phyloP scores from a whole-genome alignment of 2,329 filamentous ascomycete species.

The Dactylonectria macrodidyma region DNA sequence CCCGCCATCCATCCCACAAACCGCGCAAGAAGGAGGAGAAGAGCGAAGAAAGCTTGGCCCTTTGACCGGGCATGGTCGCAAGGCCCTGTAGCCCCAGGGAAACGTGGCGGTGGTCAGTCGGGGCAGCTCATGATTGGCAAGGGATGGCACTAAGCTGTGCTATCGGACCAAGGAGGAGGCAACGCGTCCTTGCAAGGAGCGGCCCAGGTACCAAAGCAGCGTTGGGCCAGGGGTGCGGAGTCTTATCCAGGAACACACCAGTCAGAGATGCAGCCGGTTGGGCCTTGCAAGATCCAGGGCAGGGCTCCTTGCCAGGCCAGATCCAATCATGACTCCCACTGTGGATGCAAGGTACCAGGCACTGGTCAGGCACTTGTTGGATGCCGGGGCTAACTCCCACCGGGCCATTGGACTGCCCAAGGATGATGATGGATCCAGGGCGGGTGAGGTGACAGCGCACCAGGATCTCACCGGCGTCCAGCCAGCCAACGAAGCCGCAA shows the following conservation, averaged over 20 bases:
- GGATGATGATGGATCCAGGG: slow-evolving; percentile 13
- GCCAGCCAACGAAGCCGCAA: slow-evolving; percentile 20
- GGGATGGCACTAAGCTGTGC: not conserved
- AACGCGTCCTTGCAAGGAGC: slow-evolving; percentile 40
- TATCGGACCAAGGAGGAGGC: slow-evolving; percentile 26
- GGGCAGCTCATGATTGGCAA: slow-evolving; percentile 41
- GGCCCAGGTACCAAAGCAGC: slow-evolving; percentile 35
- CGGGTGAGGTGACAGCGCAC: slow-evolving; percentile 44
- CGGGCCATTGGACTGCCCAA: slow-evolving; percentile 4
- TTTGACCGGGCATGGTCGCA: slow-evolving; percentile 33
- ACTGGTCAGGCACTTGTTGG: slow-evolving; percentile 38
- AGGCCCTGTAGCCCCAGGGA: slow-evolving; percentile 34
- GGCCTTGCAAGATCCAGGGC: slow-evolving; percentile 40
- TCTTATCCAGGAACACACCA: slow-evolving; percentile 47
- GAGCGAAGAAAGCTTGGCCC: slow-evolving; percentile 33
- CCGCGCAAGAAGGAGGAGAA: slow-evolving; percentile 40
- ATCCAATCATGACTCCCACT: slow-evolving; percentile 40
- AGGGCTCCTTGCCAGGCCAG: slow-evolving; percentile 28
- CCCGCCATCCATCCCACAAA: slow-evolving; percentile 42
- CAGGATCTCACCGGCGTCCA: slow-evolving; percentile 14
- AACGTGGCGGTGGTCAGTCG: slow-evolving; percentile 39
- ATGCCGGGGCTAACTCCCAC: slow-evolving; percentile 43
- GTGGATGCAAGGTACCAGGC: slow-evolving; percentile 46
- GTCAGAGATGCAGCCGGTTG: slow-evolving; percentile 42
- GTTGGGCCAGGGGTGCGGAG: slow-evolving; percentile 35